Conservation (phyloP, 352 stramenopile genomes). For the Pythium dissimile region DNA sequence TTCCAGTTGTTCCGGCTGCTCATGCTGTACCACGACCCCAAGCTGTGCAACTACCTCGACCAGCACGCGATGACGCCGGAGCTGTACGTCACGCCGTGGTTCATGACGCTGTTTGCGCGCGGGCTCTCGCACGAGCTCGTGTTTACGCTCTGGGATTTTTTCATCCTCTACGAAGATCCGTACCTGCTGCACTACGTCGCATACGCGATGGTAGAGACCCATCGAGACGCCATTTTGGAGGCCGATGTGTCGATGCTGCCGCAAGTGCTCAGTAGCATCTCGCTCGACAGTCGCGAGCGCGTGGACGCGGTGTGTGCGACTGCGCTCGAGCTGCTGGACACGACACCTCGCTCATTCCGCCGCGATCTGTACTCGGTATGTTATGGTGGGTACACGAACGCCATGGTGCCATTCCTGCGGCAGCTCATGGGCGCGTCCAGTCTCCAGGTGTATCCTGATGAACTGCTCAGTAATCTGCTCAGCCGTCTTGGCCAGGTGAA, state of each 20-base stretch:
- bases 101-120: conserved; percentile 92
- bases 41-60: conserved; percentile 85
- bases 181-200: conserved; percentile 89
- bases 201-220: conserved; percentile 69
- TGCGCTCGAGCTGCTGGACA: conserved; percentile 55
- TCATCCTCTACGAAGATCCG: conserved; percentile 86
- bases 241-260: conserved; percentile 76
- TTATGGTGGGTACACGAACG: conserved; percentile 69
- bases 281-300: conserved; percentile 50
- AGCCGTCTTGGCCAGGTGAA: conserved; percentile 34
- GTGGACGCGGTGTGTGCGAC: conserved; percentile 52
- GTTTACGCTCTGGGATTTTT: conserved; percentile 90
- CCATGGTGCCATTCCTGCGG: conserved; percentile 62
- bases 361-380: conserved; percentile 81
- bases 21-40: conserved; percentile 91
- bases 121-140: conserved; percentile 69
- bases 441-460: conserved; percentile 78
- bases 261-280: conserved; percentile 75
- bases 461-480: conserved; percentile 75
- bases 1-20: conserved; percentile 90
- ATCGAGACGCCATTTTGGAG: conserved; percentile 54
- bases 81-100: conserved; percentile 92
- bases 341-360: conserved; percentile 73
- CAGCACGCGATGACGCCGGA: conserved; percentile 91
- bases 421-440: conserved; percentile 73